Base-by-base conservation (phyloP, 768 basidiomycete genomes). In the Suillus occidentalis region DNA sequence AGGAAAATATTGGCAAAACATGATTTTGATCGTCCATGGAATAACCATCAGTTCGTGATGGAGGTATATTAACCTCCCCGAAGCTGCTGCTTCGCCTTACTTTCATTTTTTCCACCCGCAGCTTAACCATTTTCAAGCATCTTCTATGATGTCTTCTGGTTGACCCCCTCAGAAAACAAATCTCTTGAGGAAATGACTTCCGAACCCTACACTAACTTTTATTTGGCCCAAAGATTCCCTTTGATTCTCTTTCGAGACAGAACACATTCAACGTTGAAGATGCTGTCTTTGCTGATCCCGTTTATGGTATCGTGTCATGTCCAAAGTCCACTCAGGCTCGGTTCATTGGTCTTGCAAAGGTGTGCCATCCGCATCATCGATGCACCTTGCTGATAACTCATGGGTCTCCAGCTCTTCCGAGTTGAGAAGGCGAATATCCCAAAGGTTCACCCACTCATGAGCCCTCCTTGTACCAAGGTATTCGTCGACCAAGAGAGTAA, bases 331-430 rank as follows among this genome's bases (percentile, higher is more conserved):
- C 83, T 47, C 77, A 77, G 22, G 73, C 79, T 0, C 82, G 82
- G 61, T 84, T 83, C 70, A 72, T 82, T 47, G 83, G 73, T 12
- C 72, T 84, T 8, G 75, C 76, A 28, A 83, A 83, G 76, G 82
- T 79, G 80, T 2, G 28, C 18, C 18, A 16, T 52, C 16, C 4
- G 28, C 28, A 18, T 10, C 16, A 31, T 31, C 16, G 2, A 31
- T 31, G 50, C 50, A 28, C 25, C 50, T 16, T 28, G 50, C 16
- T 18, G 9, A 31, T 31, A 28, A 52, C 9, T 9, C 28, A 10
- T 31, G 31, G 4, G 4, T 31, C 16, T 31, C 16, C 9, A 31
- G 18, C 50, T 52, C 28, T 52, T 52, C 8, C 34, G 34, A 8
- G 34, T 36, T 16, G 18, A 31, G 25, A 52, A 52, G 16, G 25